These are phyloP conservation scores for Colletotrichum sp. DNA, from an alignment of 2,329 filamentous ascomycete genomes.

Conservation along the genomic window DNA sequence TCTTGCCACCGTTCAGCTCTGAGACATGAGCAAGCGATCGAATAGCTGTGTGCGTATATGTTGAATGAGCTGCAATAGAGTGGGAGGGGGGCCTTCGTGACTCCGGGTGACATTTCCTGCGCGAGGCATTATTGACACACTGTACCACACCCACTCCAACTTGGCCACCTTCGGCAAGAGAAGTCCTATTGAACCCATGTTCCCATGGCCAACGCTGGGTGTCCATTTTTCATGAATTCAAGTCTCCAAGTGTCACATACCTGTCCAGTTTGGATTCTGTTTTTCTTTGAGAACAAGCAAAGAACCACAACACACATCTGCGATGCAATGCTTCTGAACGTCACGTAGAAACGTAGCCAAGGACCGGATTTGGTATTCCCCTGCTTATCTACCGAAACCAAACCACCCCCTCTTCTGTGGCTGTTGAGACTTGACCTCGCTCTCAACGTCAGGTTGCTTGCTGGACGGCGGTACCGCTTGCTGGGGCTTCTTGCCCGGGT, in stretches of 20 bases:
- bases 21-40: neutral
- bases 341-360: neutral
- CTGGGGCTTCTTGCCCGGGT: constrained; percentile 67
- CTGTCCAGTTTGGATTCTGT: neutral
- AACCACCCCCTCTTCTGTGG: constrained; percentile 78
- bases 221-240: neutral
- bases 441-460: constrained; percentile 2
- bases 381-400: constrained; percentile 64
- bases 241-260: neutral
- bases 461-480: constrained; percentile 23
- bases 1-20: neutral
- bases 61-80: neutral
- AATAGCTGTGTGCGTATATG: neutral
- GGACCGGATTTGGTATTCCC: neutral
- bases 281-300: neutral
- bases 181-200: neutral
- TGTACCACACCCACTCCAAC: neutral
- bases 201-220: neutral
- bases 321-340: neutral
- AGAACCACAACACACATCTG: neutral
- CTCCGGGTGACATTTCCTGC: neutral
- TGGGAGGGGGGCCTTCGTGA: neutral
- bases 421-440: constrained; percentile 40
- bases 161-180: neutral
- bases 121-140: neutral